Base-by-base conservation (phyloP, 805 yeast genomes). In the Suhomyces emberorum region DNA sequence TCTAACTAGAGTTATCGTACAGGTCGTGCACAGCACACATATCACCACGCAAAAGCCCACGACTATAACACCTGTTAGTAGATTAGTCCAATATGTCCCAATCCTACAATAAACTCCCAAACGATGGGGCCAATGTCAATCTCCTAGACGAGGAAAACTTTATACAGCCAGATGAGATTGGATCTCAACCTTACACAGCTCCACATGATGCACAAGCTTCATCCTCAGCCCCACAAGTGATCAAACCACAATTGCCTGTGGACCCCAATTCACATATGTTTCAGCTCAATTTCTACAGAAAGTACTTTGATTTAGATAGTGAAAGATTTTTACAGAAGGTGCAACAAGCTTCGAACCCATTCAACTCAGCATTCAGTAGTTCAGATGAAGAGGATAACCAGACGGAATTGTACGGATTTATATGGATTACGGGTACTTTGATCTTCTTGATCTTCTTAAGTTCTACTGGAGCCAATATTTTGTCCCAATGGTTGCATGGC, bases 371-470 rank as follows among this genome's bases (percentile, higher is more conserved):
- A 1, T 50, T 55, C 15, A 51, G 45, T 10, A 48, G 35, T 2
- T 49, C 52, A 18, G 47, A 50, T 12, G 52, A 49, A 6, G 66
- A 57, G 22, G 66, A 68, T 30, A 69, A 69, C 26, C 67, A 69
- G 11, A 54, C 62, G 1, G 98, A 89, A 51, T 62, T 89, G 35
- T 91, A 88, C 57, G 96, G 96, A 0, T 83, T 95, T 6, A 66
- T 88, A 14, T 89, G 98, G 98, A 79, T 89, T 29, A 84, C 91
- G 9, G 88, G 88, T 0, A 83, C 95, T 0, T 76, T 87, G 33
- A 77, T 86, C 1, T 77, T 85, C 45, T 65, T 81, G 21, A 69
- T 86, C 55, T 88, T 88, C 61, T 79, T 88, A 39, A 74, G 88
- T 30, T 76, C 83, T 23, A 82, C 95, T 0, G 72, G 85, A 15